Base-by-base conservation (phyloP, 768 basidiomycete genomes). In the Hydnomerulius pinastri region DNA sequence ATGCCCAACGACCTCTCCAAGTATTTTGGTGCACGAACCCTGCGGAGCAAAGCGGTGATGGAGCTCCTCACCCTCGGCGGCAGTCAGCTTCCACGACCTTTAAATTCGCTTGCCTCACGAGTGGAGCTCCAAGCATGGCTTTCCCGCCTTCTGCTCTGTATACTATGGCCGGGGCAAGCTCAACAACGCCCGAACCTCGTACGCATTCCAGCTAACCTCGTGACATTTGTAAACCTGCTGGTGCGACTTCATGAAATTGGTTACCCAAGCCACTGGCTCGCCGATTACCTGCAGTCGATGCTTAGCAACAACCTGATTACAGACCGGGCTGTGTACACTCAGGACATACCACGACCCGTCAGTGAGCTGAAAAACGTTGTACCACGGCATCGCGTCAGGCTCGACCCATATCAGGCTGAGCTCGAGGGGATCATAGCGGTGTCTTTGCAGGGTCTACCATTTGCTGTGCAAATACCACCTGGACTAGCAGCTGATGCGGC, bases 141-240 rank as follows among this genome's bases (percentile, higher is more conserved):
- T 56, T 53, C 63, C 49, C 24, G 58, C 62, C 54, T 47, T 55
- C 41, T 51, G 55, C 62, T 59, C 55, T 54, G 52, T 59, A 55
- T 55, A 42, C 46, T 54, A 53, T 62, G 53, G 51, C 44, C 37
- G 56, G 54, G 53, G 47, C 56, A 47, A 56, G 45, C 43, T 48
- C 64, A 44, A 54, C 61, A 59, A 64, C 45, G 54, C 55, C 62
- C 52, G 53, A 52, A 50, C 64, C 62, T 69, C 61, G 45, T 64
- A 57, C 63, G 59, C 54, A 53, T 57, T 63, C 54, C 65, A 62
- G 54, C 35, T 33, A 13, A 37, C 27, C 12, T 57, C 65, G 60
- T 54, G 54, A 51, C 54, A 46, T 9, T 56, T 48, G 39, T 43
- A 36, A 50, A 52, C 60, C 38, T 62, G 50, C 47, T 53, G 57